Base-by-base conservation (phyloP, 2,329 filamentous ascomycete genomes). In the Penicillium sp. region DNA sequence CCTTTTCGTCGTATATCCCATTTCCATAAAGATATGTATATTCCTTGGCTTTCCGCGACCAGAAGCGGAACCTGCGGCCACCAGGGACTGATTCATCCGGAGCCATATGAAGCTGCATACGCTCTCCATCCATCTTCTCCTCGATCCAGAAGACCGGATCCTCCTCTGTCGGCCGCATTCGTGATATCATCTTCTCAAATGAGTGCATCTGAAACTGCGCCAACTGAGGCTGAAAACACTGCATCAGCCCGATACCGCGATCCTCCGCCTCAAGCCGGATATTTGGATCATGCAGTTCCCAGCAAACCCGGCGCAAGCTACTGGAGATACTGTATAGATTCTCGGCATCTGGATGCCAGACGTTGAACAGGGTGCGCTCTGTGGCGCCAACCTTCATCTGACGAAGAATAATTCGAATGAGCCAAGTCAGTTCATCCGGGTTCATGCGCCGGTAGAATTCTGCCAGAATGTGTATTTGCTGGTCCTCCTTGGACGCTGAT, bases 41-140 rank as follows among this genome's bases (percentile, higher is more conserved):
- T 52, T 98, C 91, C 73, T 97, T 98, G 8, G 91, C 94, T 76
- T 96, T 98, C 55, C 95, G 86, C 2, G 94, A 98, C 92, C 93
- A 99, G 76, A 96, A 99, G 35, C 82, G 83, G 74, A 98, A 97
- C 22, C 81, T 82, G 58, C 83, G 87, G 0, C 92, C 91, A 0
- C 93, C 92, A 0, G 86, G 84, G 0, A 87, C 79, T 0, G 76
- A 78, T 3, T 87, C 80, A 66, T 97, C 92, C 59, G 90, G 83
- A 13, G 86, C 77, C 90, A 98, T 93, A 75, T 99, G 95, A 73
- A 99, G 84, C 75, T 99, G 95, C 89, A 99, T 97, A 28, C 95
- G 87, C 78, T 99, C 95, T 1, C 95, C 95, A 68, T 99, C 95
- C 8, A 99, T 82, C 76, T 99, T 99, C 78, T 99, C 95, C 75